Evolutionary conservation across 2,329 filamentous ascomycete genomes (phyloP), one percentile per base, ranked within the genome.

Genomic region (Calycina marina): DNA sequence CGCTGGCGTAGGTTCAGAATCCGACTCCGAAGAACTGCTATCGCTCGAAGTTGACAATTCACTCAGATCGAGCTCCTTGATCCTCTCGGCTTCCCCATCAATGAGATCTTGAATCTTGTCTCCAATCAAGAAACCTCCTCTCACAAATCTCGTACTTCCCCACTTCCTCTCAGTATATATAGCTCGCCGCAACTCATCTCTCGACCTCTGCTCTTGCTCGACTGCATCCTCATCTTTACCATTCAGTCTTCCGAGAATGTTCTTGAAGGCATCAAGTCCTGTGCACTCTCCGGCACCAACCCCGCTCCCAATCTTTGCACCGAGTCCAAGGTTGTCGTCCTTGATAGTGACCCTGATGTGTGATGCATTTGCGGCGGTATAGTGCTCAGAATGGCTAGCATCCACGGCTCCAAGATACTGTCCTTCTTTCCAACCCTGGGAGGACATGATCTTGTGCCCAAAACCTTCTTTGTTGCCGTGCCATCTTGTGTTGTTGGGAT

Each of bases 401-500:
- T 85, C 67, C 47, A 77, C 68, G 4, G 77, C 80, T 33, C 90
- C 90, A 14, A 98, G 70, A 32, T 72, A 81, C 43, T 78, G 68
- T 20, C 90, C 90, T 0, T 86, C 84, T 39, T 77, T 69, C 90
- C 90, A 98, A 42, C 90, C 90, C 50, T 94, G 85, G 11, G 78
- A 67, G 30, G 77, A 72, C 50, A 98, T 74, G 45, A 96, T 88
- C 51, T 76, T 82, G 55, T 93, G 86, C 45, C 90, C 90, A 55
- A 90, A 96, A 33, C 74, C 77, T 35, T 69, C 69, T 42, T 78
- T 82, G 53, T 86, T 78, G 49, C 77, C 76, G 35, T 78, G 76
- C 90, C 90, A 98, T 66, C 72, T 74, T 29, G 83, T 93, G 57
- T 96, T 98, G 60, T 96, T 94, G 5, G 90, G 90, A 58, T 98